A percentile compares a stretch with the other conserved stretches of the same genome.
phyloP scores from a whole-genome alignment of 1,284 basidiomycete genomes.

The Afroboletus lepidellus region DNA sequence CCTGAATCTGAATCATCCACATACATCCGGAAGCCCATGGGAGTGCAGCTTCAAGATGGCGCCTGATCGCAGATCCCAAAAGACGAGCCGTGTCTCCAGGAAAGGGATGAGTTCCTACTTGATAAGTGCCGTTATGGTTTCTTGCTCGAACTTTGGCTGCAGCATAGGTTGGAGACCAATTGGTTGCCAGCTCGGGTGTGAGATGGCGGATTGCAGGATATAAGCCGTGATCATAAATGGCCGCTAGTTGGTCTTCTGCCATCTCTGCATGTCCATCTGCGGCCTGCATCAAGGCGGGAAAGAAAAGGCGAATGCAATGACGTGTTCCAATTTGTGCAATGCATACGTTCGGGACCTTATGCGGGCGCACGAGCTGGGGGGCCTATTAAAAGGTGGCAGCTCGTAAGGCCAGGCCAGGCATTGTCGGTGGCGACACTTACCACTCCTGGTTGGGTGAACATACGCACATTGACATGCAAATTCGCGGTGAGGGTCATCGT shows the following conservation, averaged over 20 bases:
- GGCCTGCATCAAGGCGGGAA: slow-evolving; percentile 7
- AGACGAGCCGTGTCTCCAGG: neutral
- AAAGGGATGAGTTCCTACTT: slow-evolving; percentile 6
- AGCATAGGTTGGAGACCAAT: slow-evolving; percentile 10
- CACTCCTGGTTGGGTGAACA: neutral
- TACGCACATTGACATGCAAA: slow-evolving; percentile 6
- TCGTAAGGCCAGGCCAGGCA: neutral
- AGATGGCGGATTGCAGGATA: slow-evolving; percentile 8
- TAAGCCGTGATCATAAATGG: slow-evolving; percentile 1
- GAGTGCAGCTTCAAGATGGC: neutral
- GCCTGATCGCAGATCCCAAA: slow-evolving; percentile 1
- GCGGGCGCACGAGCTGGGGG: slow-evolving; percentile 3
- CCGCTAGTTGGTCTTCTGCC: neutral
- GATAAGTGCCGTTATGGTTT: slow-evolving; percentile 9
- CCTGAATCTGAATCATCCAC: slow-evolving; percentile 13
- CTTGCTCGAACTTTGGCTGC: slow-evolving; percentile 1
- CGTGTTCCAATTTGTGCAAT: slow-evolving; percentile 7
- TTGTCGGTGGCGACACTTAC: neutral
- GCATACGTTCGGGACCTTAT: slow-evolving; percentile 11
- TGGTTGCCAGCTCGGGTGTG: slow-evolving; percentile 7
- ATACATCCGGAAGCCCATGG: slow-evolving; percentile 5
- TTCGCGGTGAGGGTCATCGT: slow-evolving; percentile 1
- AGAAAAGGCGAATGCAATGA: slow-evolving; percentile 5
- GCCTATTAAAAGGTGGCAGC: neutral
- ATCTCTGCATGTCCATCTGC: neutral